Percentiles rank a stretch among this genome's conserved stretches.
phyloP scores from a whole-genome alignment of 2,329 filamentous ascomycete species.

The Xylariales sp. region DNA sequence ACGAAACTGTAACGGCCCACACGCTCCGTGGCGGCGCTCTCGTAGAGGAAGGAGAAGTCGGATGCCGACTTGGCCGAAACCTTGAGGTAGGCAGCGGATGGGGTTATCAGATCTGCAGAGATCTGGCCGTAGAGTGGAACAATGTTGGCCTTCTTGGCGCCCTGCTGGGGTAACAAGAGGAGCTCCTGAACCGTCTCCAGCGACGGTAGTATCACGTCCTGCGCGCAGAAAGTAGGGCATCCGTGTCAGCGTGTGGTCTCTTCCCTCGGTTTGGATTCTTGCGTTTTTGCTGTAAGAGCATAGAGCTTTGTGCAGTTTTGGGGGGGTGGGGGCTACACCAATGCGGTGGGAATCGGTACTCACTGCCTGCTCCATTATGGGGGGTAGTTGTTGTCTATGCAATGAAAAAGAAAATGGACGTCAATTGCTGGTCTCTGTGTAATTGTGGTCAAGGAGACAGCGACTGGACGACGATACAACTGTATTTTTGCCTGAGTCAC shows the following conservation, averaged over 20 bases:
- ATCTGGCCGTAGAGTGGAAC: constrained; percentile 81
- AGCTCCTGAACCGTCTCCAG: constrained; percentile 41
- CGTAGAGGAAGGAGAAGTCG: constrained; percentile 88
- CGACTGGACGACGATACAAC: no score
- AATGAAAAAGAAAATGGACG: no score
- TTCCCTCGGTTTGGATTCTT: neutral
- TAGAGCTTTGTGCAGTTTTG: no score
- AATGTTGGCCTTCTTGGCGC: constrained; percentile 56
- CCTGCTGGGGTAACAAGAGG: constrained; percentile 30
- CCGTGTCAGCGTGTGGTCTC: constrained; percentile 6
- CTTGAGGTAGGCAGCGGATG: constrained; percentile 93
- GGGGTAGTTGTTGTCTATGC: no score
- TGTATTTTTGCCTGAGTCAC: no score
- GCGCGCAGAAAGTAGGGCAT: constrained; percentile 15
- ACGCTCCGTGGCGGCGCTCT: constrained; percentile 90
- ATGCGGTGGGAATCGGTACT: no score
- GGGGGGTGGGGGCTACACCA: no score
- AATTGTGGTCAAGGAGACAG: no score
- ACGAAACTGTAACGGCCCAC: constrained; percentile 96
- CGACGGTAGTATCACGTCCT: constrained; percentile 38
- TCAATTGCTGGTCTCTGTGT: no score
- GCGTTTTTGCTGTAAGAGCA: no score
- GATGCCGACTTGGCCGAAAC: constrained; percentile 71
- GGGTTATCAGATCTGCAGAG: constrained; percentile 87
- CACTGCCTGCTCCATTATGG: no score